These are phyloP conservation scores for Eremochloa ophiuroides DNA, from an alignment of 176 grass and related monocot species.

Conservation along the genomic window DNA sequence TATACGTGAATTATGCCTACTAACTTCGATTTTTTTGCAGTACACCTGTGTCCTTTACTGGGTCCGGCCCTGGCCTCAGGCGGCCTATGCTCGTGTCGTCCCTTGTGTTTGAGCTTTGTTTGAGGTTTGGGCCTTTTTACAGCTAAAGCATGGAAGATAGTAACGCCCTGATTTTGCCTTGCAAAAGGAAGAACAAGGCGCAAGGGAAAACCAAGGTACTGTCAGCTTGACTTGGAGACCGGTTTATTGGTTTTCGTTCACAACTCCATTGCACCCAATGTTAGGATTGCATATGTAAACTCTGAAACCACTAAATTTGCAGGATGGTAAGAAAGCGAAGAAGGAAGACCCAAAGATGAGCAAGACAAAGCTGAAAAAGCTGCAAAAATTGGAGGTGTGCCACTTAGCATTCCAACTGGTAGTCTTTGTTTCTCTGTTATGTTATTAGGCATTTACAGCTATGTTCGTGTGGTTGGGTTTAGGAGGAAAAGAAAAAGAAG, in stretches of 20 bases:
- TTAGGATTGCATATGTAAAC: not conserved
- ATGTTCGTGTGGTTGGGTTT: not conserved
- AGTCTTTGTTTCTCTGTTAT: not conserved
- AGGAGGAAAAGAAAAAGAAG: slow-evolving; percentile 90
- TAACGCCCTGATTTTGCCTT: slow-evolving; percentile 62
- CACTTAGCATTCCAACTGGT: slow-evolving; percentile 1
- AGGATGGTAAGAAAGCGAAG: slow-evolving; percentile 47
- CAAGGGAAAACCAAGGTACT: slow-evolving; percentile 65
- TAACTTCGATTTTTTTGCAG: not conserved
- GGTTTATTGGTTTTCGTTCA: not conserved
- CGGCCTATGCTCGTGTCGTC: not conserved
- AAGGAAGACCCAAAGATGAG: slow-evolving; percentile 60
- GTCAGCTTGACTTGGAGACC: not conserved
- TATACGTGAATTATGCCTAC: not conserved
- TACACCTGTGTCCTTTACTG: not conserved
- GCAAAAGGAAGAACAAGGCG: slow-evolving; percentile 62
- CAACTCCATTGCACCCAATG: not conserved
- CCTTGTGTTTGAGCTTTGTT: not conserved
- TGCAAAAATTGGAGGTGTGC: slow-evolving; percentile 73
- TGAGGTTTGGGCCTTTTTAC: slow-evolving; percentile 1
- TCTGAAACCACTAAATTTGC: slow-evolving; percentile 11
- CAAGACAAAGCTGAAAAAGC: slow-evolving; percentile 74
- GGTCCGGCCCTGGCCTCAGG: not conserved
- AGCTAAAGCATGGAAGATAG: slow-evolving; percentile 54
- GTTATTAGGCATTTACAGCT: not conserved